Conservation (phyloP, 345 rosid genomes). For the Angophora floribunda region DNA sequence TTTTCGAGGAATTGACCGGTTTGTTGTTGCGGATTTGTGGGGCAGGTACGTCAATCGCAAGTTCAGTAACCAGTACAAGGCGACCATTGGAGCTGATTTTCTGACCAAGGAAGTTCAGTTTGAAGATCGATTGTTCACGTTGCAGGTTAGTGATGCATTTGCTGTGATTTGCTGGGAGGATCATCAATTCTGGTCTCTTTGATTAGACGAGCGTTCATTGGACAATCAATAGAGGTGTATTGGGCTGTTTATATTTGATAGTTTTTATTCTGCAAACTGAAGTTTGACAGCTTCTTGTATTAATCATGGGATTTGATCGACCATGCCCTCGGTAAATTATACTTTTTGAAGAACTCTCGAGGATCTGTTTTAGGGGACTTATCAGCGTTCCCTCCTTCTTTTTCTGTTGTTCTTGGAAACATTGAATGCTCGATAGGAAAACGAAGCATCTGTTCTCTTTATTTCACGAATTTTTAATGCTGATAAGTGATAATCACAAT, state of each 20-base stretch:
- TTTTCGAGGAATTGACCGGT: background rate
- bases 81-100: constrained; percentile 35
- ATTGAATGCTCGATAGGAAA: background rate
- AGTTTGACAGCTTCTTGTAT: background rate
- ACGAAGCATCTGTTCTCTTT: background rate
- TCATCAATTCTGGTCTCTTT: background rate
- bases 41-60: constrained; percentile 30
- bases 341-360: background rate
- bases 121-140: constrained; percentile 31
- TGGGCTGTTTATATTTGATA: background rate
- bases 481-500: background rate
- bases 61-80: constrained; percentile 34
- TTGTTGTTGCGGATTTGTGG: background rate
- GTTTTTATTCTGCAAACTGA: background rate
- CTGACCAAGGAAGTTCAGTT: constrained; percentile 30
- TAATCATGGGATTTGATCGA: background rate
- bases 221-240: background rate
- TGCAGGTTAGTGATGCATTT: constrained; percentile 12
- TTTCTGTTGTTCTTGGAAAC: background rate
- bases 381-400: background rate
- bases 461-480: background rate
- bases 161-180: background rate
- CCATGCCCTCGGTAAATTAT: background rate
- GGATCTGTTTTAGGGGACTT: background rate
- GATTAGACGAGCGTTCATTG: background rate